Conservation (phyloP, 169 alveolate species). For the Cryptosporidium andersoni region DNA sequence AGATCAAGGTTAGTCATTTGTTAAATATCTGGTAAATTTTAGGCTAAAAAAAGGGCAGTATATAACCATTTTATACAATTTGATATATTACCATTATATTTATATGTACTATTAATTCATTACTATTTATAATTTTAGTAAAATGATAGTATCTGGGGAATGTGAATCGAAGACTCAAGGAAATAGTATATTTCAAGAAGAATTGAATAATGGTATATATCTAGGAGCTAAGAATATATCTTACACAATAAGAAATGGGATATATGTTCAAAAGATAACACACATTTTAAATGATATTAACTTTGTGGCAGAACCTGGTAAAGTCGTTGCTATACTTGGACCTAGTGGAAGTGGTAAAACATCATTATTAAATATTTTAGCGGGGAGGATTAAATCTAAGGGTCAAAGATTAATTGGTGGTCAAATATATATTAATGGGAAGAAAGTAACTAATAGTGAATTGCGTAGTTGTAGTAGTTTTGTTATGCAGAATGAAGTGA, state of each 20-base stretch:
- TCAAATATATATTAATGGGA: slow-evolving; percentile 46
- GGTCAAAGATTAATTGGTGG: slow-evolving; percentile 50
- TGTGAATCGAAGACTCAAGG: slow-evolving; percentile 15
- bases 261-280: slow-evolving; percentile 39
- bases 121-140: no score
- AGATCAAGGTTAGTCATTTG: no score
- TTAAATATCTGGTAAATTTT: no score
- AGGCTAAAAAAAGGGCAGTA: no score
- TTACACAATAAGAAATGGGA: slow-evolving; percentile 34
- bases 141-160: not conserved
- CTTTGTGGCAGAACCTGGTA: slow-evolving; percentile 58
- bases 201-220: slow-evolving; percentile 9
- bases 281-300: slow-evolving; percentile 29
- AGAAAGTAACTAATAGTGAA: slow-evolving; percentile 64
- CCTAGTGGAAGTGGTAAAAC: slow-evolving; percentile 93
- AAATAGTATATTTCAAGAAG: slow-evolving; percentile 22
- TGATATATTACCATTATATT: no score
- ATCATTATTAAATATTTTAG: slow-evolving; percentile 85
- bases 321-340: slow-evolving; percentile 77
- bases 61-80: no score
- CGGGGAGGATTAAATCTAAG: slow-evolving; percentile 78
- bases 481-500: slow-evolving; percentile 84
- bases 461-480: slow-evolving; percentile 75
- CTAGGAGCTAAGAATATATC: slow-evolving; percentile 35
- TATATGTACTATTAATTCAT: no score